Evolutionary conservation across 1,284 basidiomycete genomes (phyloP).

Genomic region (Caloboletus firmus): DNA sequence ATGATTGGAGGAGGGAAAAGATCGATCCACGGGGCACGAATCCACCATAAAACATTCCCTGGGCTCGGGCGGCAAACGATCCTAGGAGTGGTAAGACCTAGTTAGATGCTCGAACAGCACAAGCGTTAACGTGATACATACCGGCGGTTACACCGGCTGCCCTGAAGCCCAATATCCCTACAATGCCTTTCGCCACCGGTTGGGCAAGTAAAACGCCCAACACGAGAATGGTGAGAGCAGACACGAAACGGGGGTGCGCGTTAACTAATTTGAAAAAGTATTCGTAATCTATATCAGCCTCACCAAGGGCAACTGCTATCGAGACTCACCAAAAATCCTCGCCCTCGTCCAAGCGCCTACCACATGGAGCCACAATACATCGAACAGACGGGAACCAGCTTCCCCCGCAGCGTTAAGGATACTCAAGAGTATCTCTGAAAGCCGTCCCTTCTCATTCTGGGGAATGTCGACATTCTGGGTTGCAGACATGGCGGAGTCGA

Average conservation of each 20-base stretch:
- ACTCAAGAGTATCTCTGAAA: accelerated
- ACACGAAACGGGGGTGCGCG: neutral
- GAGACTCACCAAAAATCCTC: neutral
- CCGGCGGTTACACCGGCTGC: neutral
- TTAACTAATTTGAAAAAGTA: neutral
- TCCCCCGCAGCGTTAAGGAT: neutral
- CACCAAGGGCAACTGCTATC: neutral
- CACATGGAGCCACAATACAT: neutral
- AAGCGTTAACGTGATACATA: neutral
- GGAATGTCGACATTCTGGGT: neutral
- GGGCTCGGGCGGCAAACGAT: neutral
- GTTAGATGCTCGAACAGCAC: neutral
- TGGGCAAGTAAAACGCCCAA: neutral
- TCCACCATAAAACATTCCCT: neutral
- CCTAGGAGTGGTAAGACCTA: neutral
- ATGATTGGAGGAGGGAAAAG: slow-evolving; percentile 5
- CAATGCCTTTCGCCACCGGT: neutral
- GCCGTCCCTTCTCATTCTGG: neutral
- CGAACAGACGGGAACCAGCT: neutral
- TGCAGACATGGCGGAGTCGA: neutral
- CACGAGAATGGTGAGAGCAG: neutral
- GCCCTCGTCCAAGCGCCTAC: neutral
- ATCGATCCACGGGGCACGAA: neutral
- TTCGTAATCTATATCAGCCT: neutral
- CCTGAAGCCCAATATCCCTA: neutral